A percentile compares a stretch with the other conserved stretches of the same genome.
These are phyloP conservation scores for Rasamsonia emersonii DNA, from an alignment of 2,329 filamentous ascomycete genomes.

Conservation along the genomic window DNA sequence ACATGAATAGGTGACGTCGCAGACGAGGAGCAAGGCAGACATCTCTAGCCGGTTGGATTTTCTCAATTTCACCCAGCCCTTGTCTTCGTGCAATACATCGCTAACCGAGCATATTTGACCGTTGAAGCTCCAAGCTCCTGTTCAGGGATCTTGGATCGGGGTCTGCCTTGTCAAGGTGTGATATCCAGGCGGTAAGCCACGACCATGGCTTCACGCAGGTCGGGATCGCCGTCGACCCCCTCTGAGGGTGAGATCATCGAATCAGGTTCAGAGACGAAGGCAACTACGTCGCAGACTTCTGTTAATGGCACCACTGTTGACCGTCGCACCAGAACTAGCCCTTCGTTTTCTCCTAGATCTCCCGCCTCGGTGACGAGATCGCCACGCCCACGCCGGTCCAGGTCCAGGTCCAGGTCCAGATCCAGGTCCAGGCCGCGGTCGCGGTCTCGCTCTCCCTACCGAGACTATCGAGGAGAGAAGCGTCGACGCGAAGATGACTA, in stretches of 20 bases:
- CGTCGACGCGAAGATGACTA: conserved; percentile 32
- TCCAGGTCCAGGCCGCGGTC: conserved; percentile 29
- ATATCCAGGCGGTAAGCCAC: conserved; percentile 8
- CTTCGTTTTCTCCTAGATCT: conserved; percentile 39
- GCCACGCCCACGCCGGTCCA: conserved; percentile 53
- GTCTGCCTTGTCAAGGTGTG: neutral
- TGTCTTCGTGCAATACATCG: conserved; percentile 16
- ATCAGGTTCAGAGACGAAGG: conserved; percentile 64
- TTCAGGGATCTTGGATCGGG: conserved; percentile 6
- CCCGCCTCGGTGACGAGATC: conserved; percentile 46
- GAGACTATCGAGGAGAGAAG: conserved; percentile 32
- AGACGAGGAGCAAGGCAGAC: conserved; percentile 24
- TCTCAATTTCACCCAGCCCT: conserved; percentile 26
- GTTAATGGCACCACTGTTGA: conserved; percentile 78
- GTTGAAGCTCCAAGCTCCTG: conserved; percentile 9
- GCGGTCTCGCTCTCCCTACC: conserved; percentile 36
- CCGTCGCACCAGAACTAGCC: conserved; percentile 75
- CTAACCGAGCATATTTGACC: conserved; percentile 25
- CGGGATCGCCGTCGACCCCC: conserved; percentile 53
- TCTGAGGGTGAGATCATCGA: conserved; percentile 85
- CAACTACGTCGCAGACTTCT: conserved; percentile 71
- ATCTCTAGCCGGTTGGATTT: conserved; percentile 35
- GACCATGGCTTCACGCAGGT: conserved; percentile 42
- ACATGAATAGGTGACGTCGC: conserved; percentile 8
- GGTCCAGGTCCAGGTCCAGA: conserved; percentile 17